phyloP scores from a whole-genome alignment of 352 stramenopile genomes.

The Globisporangium takayamanum region DNA sequence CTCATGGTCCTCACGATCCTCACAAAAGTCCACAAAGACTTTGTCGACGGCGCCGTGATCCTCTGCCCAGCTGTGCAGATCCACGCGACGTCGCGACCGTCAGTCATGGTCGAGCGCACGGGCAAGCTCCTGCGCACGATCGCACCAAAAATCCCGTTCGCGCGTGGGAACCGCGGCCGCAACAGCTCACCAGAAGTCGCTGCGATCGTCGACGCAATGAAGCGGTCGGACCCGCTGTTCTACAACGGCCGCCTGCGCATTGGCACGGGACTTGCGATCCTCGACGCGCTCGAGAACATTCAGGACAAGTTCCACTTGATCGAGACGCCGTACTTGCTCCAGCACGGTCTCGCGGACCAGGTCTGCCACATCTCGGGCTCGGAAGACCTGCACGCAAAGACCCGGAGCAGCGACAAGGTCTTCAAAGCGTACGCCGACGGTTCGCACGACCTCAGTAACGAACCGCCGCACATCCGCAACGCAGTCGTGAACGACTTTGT shows the following conservation, averaged over 20 bases:
- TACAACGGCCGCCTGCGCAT: slow-evolving; percentile 70
- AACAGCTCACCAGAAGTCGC: slow-evolving; percentile 61
- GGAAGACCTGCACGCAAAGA: slow-evolving; percentile 45
- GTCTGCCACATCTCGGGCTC: slow-evolving; percentile 69
- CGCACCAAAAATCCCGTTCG: slow-evolving; percentile 58
- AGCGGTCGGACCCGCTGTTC: slow-evolving; percentile 57
- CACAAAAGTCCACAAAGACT: slow-evolving; percentile 29
- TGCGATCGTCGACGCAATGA: slow-evolving; percentile 43
- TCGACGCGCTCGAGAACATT: slow-evolving; percentile 51
- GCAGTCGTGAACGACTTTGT: slow-evolving; percentile 67
- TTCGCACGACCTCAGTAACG: slow-evolving; percentile 67
- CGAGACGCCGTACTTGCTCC: slow-evolving; percentile 68
- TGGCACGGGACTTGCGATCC: slow-evolving; percentile 60
- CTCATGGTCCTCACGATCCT: slow-evolving; percentile 58
- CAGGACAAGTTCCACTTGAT: slow-evolving; percentile 53
- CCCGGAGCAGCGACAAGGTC: slow-evolving; percentile 57
- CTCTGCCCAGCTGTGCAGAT: slow-evolving; percentile 68
- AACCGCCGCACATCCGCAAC: slow-evolving; percentile 55
- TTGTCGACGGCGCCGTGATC: slow-evolving; percentile 69
- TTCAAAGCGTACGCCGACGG: slow-evolving; percentile 53
- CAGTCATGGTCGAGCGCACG: slow-evolving; percentile 32
- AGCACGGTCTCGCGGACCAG: slow-evolving; percentile 62
- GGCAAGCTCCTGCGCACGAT: slow-evolving; percentile 48
- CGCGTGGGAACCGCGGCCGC: slow-evolving; percentile 46
- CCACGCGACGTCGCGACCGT: slow-evolving; percentile 44